Evolutionary conservation across 2,329 filamentous ascomycete species (phyloP), one percentile per base, ranked within the genome.

Genomic region (Fusarium burgessii): DNA sequence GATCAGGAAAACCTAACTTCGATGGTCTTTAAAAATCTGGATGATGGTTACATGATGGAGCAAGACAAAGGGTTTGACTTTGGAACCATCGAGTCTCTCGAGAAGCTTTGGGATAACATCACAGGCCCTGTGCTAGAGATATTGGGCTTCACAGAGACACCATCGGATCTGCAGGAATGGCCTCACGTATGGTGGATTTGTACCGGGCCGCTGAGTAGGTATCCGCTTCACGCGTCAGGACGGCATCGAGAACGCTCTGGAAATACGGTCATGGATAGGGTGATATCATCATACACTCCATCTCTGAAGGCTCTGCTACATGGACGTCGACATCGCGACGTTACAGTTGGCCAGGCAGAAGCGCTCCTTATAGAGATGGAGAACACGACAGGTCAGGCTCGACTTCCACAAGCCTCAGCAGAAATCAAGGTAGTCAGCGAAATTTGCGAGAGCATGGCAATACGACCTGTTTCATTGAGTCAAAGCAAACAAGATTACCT

Each of bases 151-250:
- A 7, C 11, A 11, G 7, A 17, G 4, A 6, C 17, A 5, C 51
- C 58, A 1, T 15, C 4, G 1, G 13, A 60, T 38, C 17, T 17
- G 7, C 3, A 18, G 17, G 49, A 46, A 3, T 45, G 51, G 62
- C 38, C 45, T 49, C 54, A 62, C 3, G 5, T 49, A 0, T 49
- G 42, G 58, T 62, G 58, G 54, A 45, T 62, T 23, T n/a, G 36
- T 7, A 45, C 43, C 10, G 56, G 59, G 4, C 36, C 42, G 4
- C 17, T 70, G 25, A 66, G 35, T 25, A 58, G 20, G 12, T 66
- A 61, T 17, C 38, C 60, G 1, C 46, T 70, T 2, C 60, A 62
- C 13, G 55, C 51, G 9, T 49, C 66, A 13, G 59, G 59, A 23
- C 35, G 35, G 5, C 63, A 66, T 15, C 17, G 17, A 9, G 15